These are phyloP conservation scores for Chrysoporthe cubensis DNA, from an alignment of 2,329 filamentous ascomycete species.

Conservation along the genomic window DNA sequence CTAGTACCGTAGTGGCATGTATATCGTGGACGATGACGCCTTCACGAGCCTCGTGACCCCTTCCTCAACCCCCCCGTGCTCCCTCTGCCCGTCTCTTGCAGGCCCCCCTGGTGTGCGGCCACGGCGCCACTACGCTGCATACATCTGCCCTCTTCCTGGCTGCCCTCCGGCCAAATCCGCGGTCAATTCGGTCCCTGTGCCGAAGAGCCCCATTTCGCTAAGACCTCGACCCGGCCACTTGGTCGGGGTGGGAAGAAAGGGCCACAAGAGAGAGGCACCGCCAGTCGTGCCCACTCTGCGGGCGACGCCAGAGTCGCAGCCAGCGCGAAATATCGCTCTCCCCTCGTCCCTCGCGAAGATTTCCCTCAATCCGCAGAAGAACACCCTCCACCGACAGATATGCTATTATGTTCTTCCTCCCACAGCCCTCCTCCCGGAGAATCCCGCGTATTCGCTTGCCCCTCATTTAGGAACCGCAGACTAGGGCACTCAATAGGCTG, in stretches of 20 bases:
- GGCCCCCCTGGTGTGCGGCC: not conserved
- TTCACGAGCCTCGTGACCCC: conserved; percentile 1
- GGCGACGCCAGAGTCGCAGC: not conserved
- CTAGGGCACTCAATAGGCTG: too few species aligned
- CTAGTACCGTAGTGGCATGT: conserved; percentile 9
- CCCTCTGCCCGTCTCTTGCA: not conserved
- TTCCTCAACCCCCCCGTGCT: not conserved
- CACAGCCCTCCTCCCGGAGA: too few species aligned
- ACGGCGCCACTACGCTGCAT: too few species aligned
- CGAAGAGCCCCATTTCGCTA: conserved; percentile 4
- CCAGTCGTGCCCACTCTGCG: not conserved
- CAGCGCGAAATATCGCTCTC: not conserved
- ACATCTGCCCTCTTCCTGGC: not conserved
- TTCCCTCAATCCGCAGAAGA: not conserved
- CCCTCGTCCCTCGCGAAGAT: not conserved
- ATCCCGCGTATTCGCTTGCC: not conserved
- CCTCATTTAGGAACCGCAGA: not conserved
- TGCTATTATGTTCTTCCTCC: too few species aligned
- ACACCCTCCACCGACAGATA: too few species aligned
- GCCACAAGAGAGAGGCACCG: not conserved
- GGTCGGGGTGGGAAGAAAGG: not conserved
- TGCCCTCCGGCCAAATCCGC: conserved; percentile 1
- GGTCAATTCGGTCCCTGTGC: conserved; percentile 10
- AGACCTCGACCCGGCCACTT: not conserved
- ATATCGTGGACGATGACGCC: conserved; percentile 9